These are phyloP conservation scores for Rasamsonia emersonii DNA, from an alignment of 2,329 filamentous ascomycete species.

Conservation along the genomic window DNA sequence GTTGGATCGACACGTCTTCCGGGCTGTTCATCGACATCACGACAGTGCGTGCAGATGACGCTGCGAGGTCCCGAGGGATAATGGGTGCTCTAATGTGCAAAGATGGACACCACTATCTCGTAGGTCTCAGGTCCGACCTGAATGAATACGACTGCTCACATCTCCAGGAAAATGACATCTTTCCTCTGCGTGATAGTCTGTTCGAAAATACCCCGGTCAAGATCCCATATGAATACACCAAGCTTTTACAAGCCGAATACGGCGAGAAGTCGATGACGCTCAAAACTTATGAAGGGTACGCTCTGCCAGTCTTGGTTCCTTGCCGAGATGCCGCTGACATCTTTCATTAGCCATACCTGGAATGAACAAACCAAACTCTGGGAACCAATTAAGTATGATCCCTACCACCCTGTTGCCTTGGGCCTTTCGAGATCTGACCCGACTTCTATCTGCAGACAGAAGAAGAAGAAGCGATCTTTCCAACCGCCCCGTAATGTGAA, in stretches of 20 bases:
- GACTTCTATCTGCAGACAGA: too few species aligned
- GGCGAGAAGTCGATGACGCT: constrained; percentile 41
- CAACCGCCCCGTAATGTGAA: too few species aligned
- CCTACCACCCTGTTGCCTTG: too few species aligned
- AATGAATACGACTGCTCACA: constrained; percentile 1
- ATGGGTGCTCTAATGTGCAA: constrained; percentile 46
- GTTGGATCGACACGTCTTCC: constrained; percentile 53
- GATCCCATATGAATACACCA: constrained; percentile 49
- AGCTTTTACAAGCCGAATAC: constrained; percentile 48
- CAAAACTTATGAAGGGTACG: constrained; percentile 35
- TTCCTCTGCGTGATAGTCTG: constrained; percentile 45
- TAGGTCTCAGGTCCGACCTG: constrained; percentile 12
- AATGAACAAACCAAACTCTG: too few species aligned
- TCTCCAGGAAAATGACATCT: constrained; percentile 44
- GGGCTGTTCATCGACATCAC: constrained; percentile 57
- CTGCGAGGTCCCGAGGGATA: constrained; percentile 28
- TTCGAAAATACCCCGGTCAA: constrained; percentile 48
- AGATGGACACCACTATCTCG: constrained; percentile 46
- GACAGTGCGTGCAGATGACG: constrained; percentile 41
- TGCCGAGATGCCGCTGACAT: too few species aligned
- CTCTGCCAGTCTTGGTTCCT: neutral
- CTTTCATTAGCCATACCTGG: too few species aligned
- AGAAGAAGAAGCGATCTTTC: too few species aligned
- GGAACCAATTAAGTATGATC: too few species aligned
- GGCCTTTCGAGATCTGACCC: too few species aligned